Conservation (phyloP, 2,329 filamentous ascomycete genomes). For the Tolypocladium ovalisporum region DNA sequence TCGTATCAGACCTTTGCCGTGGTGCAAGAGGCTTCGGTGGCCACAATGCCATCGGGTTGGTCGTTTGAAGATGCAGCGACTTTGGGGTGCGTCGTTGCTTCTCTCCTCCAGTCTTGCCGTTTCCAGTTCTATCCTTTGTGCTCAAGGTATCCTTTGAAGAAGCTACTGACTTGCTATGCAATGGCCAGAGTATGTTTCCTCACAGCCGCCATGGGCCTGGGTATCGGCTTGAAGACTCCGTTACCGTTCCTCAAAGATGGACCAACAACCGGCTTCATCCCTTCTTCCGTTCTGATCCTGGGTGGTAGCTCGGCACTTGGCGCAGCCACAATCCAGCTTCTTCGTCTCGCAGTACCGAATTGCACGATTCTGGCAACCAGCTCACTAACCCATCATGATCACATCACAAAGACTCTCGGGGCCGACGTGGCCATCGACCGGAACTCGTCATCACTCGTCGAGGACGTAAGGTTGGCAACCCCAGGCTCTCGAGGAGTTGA, state of each 20-base stretch:
- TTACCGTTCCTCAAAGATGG: background rate
- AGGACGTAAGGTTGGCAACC: background rate
- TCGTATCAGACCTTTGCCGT: background rate
- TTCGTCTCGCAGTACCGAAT: background rate
- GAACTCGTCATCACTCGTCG: background rate
- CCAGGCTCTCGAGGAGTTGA: background rate
- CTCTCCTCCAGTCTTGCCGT: background rate
- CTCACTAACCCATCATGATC: background rate
- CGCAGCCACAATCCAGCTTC: background rate
- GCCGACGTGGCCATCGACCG: background rate
- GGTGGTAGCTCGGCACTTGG: background rate
- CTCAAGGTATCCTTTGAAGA: background rate
- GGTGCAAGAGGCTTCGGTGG: background rate
- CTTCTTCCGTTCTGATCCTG: background rate
- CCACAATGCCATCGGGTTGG: background rate
- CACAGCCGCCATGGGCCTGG: background rate
- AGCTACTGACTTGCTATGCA: background rate
- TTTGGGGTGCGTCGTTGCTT: background rate
- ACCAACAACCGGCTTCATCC: background rate
- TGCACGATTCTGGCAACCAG: background rate
- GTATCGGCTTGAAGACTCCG: background rate
- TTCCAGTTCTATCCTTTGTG: background rate
- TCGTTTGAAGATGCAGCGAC: background rate
- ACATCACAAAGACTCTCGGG: background rate
- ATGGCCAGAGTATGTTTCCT: background rate